Evolutionary conservation across 2,329 filamentous ascomycete genomes (phyloP).

Genomic region (Metarhizium sp.): DNA sequence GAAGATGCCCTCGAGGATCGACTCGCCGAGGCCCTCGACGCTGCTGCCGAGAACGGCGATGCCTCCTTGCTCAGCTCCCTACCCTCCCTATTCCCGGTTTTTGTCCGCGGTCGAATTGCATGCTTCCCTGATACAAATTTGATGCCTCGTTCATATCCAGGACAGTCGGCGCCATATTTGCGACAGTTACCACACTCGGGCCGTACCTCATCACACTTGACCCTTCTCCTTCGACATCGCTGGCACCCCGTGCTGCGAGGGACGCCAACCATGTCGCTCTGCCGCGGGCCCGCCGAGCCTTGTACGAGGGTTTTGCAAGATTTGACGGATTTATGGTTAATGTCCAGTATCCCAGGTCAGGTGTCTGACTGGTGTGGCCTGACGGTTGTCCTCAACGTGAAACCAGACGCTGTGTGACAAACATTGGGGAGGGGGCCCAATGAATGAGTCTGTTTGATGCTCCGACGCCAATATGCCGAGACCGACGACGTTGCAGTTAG

Average conservation of each 20-base stretch:
- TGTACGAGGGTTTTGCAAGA: not conserved
- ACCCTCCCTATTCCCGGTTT: conserved; percentile 5
- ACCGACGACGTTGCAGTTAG: not conserved
- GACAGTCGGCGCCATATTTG: conserved; percentile 27
- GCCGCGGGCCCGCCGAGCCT: not conserved
- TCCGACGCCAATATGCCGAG: not conserved
- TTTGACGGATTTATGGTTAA: not conserved
- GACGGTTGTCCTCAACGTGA: not conserved
- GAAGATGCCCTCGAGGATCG: conserved; percentile 10
- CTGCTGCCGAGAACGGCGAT: not conserved
- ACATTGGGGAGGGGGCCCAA: not conserved
- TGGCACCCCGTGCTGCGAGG: conserved; percentile 28
- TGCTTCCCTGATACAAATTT: conserved; percentile 33
- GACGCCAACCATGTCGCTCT: conserved; percentile 25
- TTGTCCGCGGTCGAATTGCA: conserved; percentile 21
- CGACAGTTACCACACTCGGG: conserved; percentile 31
- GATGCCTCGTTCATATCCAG: conserved; percentile 27
- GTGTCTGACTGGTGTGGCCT: too few species aligned
- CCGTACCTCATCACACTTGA: conserved; percentile 35
- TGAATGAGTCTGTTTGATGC: not conserved
- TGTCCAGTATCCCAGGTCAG: not conserved
- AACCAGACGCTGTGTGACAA: not conserved
- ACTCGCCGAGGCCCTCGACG: not conserved
- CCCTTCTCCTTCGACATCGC: conserved; percentile 29
- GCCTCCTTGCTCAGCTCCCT: conserved; percentile 3